A percentile compares a stretch with the other conserved stretches of the same genome.
Conservation (phyloP, 129 eudicot species). For the Pulicaria dysenterica region DNA sequence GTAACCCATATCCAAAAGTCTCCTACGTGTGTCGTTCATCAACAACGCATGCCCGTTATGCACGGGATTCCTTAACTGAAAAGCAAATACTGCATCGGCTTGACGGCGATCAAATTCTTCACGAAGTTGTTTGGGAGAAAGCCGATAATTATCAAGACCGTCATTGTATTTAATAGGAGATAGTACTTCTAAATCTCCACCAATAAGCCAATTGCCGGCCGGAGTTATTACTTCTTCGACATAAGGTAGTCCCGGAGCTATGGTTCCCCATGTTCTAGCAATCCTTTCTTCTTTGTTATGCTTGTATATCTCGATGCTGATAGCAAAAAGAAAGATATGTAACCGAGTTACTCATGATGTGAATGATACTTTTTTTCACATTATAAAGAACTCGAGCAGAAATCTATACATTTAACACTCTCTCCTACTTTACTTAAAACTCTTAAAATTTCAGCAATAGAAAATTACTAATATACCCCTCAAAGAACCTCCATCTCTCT, state of each 20-base stretch:
- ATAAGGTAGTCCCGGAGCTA: slow-evolving; percentile 83
- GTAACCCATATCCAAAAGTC: slow-evolving; percentile 83
- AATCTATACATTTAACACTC: too few species aligned
- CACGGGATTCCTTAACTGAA: slow-evolving; percentile 91
- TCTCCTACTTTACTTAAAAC: too few species aligned
- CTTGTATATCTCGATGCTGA: slow-evolving; percentile 83
- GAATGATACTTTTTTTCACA: not conserved
- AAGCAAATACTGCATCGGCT: slow-evolving; percentile 95
- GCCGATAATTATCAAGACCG: slow-evolving; percentile 86
- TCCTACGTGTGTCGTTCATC: slow-evolving; percentile 84
- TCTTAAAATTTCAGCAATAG: too few species aligned
- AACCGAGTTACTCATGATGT: not conserved
- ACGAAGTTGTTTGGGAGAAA: slow-evolving; percentile 81
- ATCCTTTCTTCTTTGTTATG: slow-evolving; percentile 96
- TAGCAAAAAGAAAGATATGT: slow-evolving; percentile 3
- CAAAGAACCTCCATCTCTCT: too few species aligned
- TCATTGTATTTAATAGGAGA: slow-evolving; percentile 80
- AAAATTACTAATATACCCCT: too few species aligned
- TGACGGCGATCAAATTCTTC: slow-evolving; percentile 77
- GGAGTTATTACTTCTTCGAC: slow-evolving; percentile 83
- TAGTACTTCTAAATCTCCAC: slow-evolving; percentile 89
- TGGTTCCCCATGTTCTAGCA: slow-evolving; percentile 95
- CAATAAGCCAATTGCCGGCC: slow-evolving; percentile 90
- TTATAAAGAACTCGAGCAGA: not conserved
- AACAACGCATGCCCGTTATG: slow-evolving; percentile 93